Conservation (phyloP, 768 basidiomycete species). For the Leccinum rimulosum region DNA sequence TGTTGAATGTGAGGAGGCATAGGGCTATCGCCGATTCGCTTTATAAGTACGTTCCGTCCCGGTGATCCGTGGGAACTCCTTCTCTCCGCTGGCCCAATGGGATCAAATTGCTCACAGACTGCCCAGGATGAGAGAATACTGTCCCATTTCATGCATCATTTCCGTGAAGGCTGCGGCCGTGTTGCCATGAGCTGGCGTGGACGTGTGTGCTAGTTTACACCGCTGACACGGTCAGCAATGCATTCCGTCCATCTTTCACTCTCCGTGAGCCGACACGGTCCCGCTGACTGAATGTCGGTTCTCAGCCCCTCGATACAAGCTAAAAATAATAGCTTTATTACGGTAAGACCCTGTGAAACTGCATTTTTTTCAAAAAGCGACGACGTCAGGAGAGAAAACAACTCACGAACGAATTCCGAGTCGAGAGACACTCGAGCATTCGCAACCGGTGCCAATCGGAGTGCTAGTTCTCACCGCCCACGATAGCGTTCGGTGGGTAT, state of each 20-base stretch:
- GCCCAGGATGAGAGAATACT: constrained; percentile 22
- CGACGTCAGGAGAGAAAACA: neutral
- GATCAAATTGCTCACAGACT: constrained; percentile 8
- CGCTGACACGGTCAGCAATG: constrained; percentile 4
- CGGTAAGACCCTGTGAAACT: neutral
- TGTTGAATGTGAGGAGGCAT: neutral
- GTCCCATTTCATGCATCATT: neutral
- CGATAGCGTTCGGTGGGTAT: neutral
- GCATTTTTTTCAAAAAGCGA: neutral
- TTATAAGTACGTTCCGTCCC: constrained; percentile 1
- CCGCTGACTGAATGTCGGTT: neutral
- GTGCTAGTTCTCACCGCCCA: neutral
- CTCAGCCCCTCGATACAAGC: neutral
- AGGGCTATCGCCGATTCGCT: neutral
- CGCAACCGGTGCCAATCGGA: neutral
- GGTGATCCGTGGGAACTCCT: constrained; percentile 19
- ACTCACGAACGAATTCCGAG: neutral
- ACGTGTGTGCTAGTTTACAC: constrained; percentile 11
- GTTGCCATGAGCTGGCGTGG: constrained; percentile 1
- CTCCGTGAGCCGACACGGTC: neutral
- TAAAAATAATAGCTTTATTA: neutral
- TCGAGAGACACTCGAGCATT: neutral
- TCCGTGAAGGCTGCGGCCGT: constrained; percentile 2
- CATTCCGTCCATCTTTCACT: neutral
- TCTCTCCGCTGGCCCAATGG: constrained; percentile 1